Conservation (phyloP, 2,329 filamentous ascomycete species). For the Fusarium avenaceum region DNA sequence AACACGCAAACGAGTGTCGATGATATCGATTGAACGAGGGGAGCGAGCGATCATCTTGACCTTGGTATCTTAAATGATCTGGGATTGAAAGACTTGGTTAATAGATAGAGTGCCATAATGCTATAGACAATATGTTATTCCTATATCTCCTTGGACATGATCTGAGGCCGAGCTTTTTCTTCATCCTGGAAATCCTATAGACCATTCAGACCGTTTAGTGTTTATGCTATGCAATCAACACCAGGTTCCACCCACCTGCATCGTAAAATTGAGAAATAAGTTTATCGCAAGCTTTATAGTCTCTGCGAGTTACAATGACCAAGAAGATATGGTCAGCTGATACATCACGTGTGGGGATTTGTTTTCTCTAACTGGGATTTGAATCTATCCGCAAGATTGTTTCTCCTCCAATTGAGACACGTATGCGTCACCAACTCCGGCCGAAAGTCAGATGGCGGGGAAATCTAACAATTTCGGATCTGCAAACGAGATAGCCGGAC, state of each 20-base stretch:
- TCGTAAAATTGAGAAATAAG: background rate
- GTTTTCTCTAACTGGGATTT: background rate
- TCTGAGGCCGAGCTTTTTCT: background rate
- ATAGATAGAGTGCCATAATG: background rate
- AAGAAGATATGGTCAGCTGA: background rate
- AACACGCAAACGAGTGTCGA: conserved; percentile 53
- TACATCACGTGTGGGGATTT: background rate
- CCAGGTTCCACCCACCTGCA: background rate
- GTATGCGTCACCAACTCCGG: conserved; percentile 9
- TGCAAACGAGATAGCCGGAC: conserved; percentile 31
- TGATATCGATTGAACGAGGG: conserved; percentile 58
- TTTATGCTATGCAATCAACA: background rate
- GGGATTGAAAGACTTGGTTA: background rate
- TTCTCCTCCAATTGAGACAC: conserved; percentile 6
- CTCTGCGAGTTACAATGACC: too few species aligned
- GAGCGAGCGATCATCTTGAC: background rate
- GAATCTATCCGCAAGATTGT: conserved; percentile 1
- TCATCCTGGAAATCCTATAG: background rate
- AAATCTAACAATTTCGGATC: conserved; percentile 31
- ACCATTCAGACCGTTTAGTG: too few species aligned
- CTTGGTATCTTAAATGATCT: background rate
- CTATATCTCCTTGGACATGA: background rate
- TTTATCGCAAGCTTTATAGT: too few species aligned
- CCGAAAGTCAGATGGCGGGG: conserved; percentile 4
- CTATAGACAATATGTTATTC: background rate